Conservation (phyloP, 2,329 filamentous ascomycete genomes). For the Ophiostoma fasciatum region DNA sequence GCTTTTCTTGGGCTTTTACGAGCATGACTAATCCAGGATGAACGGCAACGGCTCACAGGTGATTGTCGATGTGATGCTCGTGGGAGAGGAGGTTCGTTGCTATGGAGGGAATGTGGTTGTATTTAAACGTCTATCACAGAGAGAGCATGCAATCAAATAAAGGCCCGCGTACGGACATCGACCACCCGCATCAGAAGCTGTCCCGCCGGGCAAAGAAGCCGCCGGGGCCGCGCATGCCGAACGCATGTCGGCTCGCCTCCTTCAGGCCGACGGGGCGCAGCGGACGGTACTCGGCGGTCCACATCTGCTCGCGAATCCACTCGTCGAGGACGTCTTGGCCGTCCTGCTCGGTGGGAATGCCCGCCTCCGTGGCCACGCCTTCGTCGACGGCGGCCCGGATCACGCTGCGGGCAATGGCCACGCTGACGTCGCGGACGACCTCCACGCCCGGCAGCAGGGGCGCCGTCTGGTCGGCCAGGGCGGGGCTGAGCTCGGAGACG, state of each 20-base stretch:
- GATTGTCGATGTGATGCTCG: too few relatives aligned
- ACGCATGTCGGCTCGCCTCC: slow-evolving; percentile 41
- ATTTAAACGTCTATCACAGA: too few relatives aligned
- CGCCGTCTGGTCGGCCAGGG: slow-evolving; percentile 44
- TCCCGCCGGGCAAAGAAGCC: slow-evolving; percentile 5
- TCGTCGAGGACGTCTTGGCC: slow-evolving; percentile 42
- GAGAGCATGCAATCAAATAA: too few relatives aligned
- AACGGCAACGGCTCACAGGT: too few relatives aligned
- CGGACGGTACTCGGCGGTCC: slow-evolving; percentile 54
- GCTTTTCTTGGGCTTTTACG: too few relatives aligned
- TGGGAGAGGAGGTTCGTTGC: too few relatives aligned
- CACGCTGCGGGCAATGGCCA: slow-evolving; percentile 61
- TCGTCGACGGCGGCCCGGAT: slow-evolving; percentile 59
- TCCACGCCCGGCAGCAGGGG: slow-evolving; percentile 65
- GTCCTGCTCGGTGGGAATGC: slow-evolving; percentile 41
- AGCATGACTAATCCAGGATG: too few relatives aligned
- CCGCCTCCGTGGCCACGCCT: slow-evolving; percentile 46
- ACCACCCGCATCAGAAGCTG: slow-evolving; percentile 1
- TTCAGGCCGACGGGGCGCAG: slow-evolving; percentile 40
- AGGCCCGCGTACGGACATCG: too few relatives aligned
- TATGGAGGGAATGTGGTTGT: too few relatives aligned
- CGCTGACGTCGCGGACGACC: slow-evolving; percentile 59
- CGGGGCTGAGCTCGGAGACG: slow-evolving; percentile 57
- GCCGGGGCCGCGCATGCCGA: slow-evolving; percentile 20
- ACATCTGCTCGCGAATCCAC: slow-evolving; percentile 72